Percentiles rank a stretch among this genome's conserved stretches.
Evolutionary conservation across 345 rosid genomes (phyloP).

Genomic region (Gossypium turneri): DNA sequence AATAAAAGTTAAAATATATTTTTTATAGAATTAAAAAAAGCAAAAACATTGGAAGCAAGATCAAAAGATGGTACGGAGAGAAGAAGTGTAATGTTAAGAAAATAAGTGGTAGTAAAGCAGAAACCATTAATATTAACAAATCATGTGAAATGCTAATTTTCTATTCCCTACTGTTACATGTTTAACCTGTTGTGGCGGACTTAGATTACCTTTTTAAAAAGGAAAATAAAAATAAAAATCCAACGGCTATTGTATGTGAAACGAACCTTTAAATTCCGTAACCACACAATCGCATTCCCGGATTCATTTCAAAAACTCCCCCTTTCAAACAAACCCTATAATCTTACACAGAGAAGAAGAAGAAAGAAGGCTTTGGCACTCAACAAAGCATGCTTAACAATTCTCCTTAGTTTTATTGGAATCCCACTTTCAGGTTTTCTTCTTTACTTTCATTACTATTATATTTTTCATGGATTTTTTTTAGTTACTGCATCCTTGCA

Average conservation of each 20-base stretch:
- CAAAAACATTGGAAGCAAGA: no score
- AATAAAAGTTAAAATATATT: no score
- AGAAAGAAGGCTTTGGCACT: neutral
- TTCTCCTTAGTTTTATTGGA: neutral
- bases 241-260: neutral
- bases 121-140: neutral
- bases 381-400: neutral
- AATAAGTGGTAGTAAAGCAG: neutral
- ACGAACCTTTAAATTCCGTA: neutral
- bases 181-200: neutral
- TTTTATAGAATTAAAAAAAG: no score
- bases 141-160: no score
- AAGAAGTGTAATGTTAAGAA: neutral
- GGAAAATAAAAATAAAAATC: no score
- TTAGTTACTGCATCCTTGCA: neutral
- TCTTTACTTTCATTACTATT: no score
- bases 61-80: neutral
- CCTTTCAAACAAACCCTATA: neutral
- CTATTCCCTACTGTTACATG: no score
- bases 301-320: neutral
- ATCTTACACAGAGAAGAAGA: neutral
- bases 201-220: neutral
- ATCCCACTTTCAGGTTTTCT: neutral
- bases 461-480: neutral
- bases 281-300: neutral